Evolutionary conservation across 2,329 filamentous ascomycete species (phyloP).

Genomic region (Colletotrichum tamarilloi): DNA sequence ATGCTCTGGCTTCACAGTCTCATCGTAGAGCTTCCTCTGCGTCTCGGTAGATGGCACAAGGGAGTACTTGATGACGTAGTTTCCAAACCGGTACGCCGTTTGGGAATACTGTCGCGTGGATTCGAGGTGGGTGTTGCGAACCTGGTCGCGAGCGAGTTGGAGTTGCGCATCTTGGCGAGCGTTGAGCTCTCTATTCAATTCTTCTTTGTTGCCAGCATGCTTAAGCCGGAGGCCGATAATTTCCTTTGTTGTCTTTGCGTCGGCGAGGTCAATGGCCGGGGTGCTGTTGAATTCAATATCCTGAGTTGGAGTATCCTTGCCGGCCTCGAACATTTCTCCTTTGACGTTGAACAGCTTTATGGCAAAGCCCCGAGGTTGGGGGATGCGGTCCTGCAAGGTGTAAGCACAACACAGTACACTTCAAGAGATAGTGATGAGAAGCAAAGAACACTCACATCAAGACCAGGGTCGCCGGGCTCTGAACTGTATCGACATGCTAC

Average conservation of each 20-base stretch:
- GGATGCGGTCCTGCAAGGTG: constrained; percentile 41
- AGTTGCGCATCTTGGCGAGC: neutral
- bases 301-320: constrained; percentile 44
- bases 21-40: neutral
- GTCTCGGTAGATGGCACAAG: neutral
- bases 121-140: neutral
- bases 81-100: neutral
- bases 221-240: neutral
- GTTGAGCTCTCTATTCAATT: neutral
- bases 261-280: neutral
- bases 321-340: constrained; percentile 52
- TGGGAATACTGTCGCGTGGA: neutral
- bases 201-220: neutral
- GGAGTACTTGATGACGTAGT: neutral
- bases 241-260: neutral
- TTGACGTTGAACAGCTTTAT: constrained; percentile 63
- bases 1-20: neutral
- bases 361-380: constrained; percentile 57
- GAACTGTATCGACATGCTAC: neutral
- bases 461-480: neutral
- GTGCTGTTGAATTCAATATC: constrained; percentile 49
- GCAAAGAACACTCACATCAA: neutral
- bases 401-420: neutral
- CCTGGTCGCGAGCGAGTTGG: neutral
- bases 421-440: no score